phyloP scores from a whole-genome alignment of 2,329 filamentous ascomycete genomes.

The Neobulgaria alba region DNA sequence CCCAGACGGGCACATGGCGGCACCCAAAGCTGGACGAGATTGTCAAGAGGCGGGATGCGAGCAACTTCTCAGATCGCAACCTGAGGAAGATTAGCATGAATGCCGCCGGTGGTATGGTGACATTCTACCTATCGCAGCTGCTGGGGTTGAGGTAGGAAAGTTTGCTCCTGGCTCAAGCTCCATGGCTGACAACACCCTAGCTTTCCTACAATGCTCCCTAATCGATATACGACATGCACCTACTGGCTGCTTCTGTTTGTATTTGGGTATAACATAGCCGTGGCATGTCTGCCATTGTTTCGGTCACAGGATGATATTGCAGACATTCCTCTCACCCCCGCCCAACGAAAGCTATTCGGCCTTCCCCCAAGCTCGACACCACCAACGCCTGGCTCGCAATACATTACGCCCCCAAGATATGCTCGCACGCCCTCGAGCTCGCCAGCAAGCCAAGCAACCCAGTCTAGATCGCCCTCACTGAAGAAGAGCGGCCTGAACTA shows the following conservation, averaged over 20 bases:
- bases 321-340: constrained; percentile 87
- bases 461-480: constrained; percentile 49
- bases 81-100: constrained; percentile 64
- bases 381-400: constrained; percentile 61
- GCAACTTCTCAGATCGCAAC: constrained; percentile 72
- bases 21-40: constrained; percentile 89
- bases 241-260: constrained; percentile 44
- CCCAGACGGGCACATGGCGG: constrained; percentile 67
- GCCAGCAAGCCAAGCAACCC: constrained; percentile 41
- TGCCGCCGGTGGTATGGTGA: constrained; percentile 41
- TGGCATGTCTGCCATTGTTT: constrained; percentile 65
- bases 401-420: constrained; percentile 82
- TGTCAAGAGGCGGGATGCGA: constrained; percentile 66
- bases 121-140: constrained; percentile 36
- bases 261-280: constrained; percentile 60
- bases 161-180: not conserved
- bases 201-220: constrained; percentile 22
- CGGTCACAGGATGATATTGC: constrained; percentile 66
- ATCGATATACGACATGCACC: constrained; percentile 22
- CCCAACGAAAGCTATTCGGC: constrained; percentile 76
- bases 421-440: constrained; percentile 61
- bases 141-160: constrained; percentile 23
- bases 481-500: constrained; percentile 42
- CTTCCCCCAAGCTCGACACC: constrained; percentile 57
- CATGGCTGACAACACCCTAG: constrained; percentile 14